These are phyloP conservation scores for Syzygium oleosum DNA, from an alignment of 345 rosid species.

Conservation along the genomic window DNA sequence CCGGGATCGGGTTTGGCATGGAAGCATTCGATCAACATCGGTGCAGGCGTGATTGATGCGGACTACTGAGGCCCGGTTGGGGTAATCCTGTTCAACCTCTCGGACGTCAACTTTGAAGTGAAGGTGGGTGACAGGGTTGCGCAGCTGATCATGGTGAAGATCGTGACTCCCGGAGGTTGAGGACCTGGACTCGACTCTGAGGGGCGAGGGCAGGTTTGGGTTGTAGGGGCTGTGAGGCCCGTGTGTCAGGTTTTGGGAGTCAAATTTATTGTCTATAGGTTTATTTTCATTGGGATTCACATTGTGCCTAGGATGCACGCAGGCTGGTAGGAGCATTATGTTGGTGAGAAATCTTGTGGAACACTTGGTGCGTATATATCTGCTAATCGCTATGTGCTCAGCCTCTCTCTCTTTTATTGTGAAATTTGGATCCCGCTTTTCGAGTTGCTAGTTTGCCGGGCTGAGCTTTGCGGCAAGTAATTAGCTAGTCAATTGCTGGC, in stretches of 20 bases:
- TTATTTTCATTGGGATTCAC: too few relatives aligned
- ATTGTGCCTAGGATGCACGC: too few relatives aligned
- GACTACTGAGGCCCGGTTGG: constrained; percentile 74
- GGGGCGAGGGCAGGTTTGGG: constrained; percentile 51
- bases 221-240: too few relatives aligned
- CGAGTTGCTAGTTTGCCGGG: too few relatives aligned
- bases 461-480: neutral
- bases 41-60: constrained; percentile 70
- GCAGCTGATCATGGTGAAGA: constrained; percentile 66
- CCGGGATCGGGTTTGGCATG: constrained; percentile 72
- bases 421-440: too few relatives aligned
- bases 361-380: too few relatives aligned
- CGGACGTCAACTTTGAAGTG: constrained; percentile 55
- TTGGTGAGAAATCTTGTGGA: too few relatives aligned
- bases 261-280: too few relatives aligned
- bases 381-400: too few relatives aligned
- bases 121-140: constrained; percentile 59
- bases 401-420: too few relatives aligned
- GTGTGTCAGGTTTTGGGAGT: too few relatives aligned
- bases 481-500: neutral
- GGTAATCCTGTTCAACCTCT: constrained; percentile 57
- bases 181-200: constrained; percentile 50
- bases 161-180: constrained; percentile 62
- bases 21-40: constrained; percentile 74
- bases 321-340: too few relatives aligned